Evolutionary conservation across 371 early-diverging fungal genomes (phyloP).

Genomic region (Mortierella polycephala): DNA sequence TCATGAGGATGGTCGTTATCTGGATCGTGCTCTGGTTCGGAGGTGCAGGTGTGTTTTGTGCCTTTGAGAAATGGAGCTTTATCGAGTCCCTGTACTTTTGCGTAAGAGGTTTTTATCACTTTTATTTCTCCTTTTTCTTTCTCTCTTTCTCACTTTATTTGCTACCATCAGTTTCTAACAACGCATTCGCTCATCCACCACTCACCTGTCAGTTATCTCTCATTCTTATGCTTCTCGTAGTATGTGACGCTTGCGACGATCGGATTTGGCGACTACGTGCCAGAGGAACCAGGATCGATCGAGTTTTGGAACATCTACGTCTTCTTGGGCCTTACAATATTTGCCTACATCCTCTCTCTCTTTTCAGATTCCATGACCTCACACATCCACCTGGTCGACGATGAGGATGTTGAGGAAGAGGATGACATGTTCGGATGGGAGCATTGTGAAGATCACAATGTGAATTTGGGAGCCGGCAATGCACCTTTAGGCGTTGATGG

Average conservation of each 20-base stretch:
- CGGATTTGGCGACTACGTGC: constrained; percentile 51
- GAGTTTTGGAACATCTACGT: constrained; percentile 56
- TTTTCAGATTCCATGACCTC: constrained; percentile 43
- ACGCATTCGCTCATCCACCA: not conserved
- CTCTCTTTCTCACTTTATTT: constrained; percentile 1
- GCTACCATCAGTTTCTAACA: not conserved
- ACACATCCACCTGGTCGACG: constrained; percentile 44
- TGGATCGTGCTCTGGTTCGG: constrained; percentile 51
- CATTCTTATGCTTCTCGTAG: constrained; percentile 1
- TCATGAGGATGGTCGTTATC: constrained; percentile 32
- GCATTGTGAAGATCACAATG: constrained; percentile 28
- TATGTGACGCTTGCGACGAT: constrained; percentile 48
- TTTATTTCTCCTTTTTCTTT: not conserved
- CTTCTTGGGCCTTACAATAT: constrained; percentile 44
- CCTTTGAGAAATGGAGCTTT: constrained; percentile 39
- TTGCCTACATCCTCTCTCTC: constrained; percentile 49
- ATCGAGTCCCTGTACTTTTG: constrained; percentile 50
- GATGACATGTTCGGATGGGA: constrained; percentile 50
- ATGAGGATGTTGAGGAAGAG: constrained; percentile 20
- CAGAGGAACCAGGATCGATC: constrained; percentile 45
- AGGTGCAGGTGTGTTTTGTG: constrained; percentile 51
- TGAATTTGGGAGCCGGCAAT: constrained; percentile 8
- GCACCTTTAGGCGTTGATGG: constrained; percentile 13
- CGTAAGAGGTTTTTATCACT: constrained; percentile 9
- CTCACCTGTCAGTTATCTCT: not conserved